Percentiles rank a stretch among this genome's conserved stretches.
Evolutionary conservation across 2,329 filamentous ascomycete genomes (phyloP).

Genomic region (Cryphonectria naterciae): DNA sequence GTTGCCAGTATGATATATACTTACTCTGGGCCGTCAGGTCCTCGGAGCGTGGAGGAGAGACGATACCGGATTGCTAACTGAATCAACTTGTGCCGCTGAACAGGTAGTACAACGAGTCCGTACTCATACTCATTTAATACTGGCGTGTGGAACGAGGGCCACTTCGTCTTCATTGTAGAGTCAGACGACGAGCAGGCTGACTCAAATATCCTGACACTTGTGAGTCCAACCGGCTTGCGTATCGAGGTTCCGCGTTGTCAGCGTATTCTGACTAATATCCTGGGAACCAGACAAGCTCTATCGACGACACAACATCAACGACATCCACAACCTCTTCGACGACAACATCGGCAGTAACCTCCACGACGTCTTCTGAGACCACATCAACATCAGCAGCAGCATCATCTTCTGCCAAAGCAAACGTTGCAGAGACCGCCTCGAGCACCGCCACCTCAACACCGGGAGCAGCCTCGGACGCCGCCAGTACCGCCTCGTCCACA

Average conservation of each 20-base stretch:
- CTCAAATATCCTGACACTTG: conserved; percentile 2
- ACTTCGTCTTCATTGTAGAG: conserved; percentile 12
- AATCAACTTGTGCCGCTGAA: background rate
- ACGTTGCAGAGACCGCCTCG: background rate
- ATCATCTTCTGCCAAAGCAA: background rate
- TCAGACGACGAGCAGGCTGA: conserved; percentile 12
- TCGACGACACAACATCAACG: background rate
- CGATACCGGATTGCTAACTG: background rate
- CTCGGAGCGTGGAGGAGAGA: background rate
- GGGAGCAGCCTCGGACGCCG: background rate
- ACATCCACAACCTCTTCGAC: conserved; percentile 3
- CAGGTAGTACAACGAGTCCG: conserved; percentile 9
- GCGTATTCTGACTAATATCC: background rate
- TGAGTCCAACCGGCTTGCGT: background rate
- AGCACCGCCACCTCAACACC: background rate
- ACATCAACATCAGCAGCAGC: background rate
- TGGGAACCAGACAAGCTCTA: background rate
- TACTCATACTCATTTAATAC: conserved; percentile 6
- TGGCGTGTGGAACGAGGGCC: conserved; percentile 6
- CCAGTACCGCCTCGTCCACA: background rate
- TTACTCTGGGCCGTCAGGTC: background rate
- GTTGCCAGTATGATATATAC: conserved; percentile 5
- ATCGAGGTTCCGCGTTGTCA: background rate
- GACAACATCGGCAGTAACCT: background rate
- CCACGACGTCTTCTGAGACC: background rate